Conservation (phyloP, 805 yeast genomes). For the Lipomyces yamanashiensis region DNA sequence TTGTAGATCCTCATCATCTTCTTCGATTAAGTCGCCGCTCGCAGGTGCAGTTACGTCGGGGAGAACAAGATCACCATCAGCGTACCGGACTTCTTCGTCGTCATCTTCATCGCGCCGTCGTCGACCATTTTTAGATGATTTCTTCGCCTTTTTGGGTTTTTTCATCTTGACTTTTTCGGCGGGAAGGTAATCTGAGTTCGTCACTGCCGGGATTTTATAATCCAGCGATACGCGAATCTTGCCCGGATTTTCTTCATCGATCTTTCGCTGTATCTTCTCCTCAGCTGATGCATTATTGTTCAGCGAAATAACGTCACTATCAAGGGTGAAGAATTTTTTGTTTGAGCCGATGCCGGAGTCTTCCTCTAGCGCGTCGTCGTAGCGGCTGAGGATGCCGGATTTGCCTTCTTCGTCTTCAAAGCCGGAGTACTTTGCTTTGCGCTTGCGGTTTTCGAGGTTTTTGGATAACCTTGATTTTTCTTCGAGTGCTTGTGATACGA, state of each 20-base stretch:
- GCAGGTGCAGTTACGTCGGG: conserved; percentile 36
- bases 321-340: conserved; percentile 31
- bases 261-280: neutral
- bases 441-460: conserved; percentile 34
- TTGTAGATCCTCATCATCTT: conserved; percentile 49
- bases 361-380: conserved; percentile 40
- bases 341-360: conserved; percentile 37
- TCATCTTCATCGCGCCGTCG: conserved; percentile 44
- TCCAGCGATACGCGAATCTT: conserved; percentile 40
- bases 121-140: conserved; percentile 49
- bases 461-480: conserved; percentile 44
- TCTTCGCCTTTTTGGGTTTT: conserved; percentile 51
- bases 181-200: conserved; percentile 43
- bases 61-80: conserved; percentile 37
- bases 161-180: conserved; percentile 47
- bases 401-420: conserved; percentile 41
- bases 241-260: conserved; percentile 13
- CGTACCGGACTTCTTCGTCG: conserved; percentile 24
- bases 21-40: conserved; percentile 39
- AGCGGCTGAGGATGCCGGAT: conserved; percentile 30
- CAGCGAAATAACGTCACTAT: conserved; percentile 25
- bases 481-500: conserved; percentile 52
- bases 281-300: neutral
- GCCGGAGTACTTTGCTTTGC: conserved; percentile 33
- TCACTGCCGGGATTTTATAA: conserved; percentile 33